Base-by-base conservation (phyloP, 257 asterid species). In the Solanum infundibuliforme region DNA sequence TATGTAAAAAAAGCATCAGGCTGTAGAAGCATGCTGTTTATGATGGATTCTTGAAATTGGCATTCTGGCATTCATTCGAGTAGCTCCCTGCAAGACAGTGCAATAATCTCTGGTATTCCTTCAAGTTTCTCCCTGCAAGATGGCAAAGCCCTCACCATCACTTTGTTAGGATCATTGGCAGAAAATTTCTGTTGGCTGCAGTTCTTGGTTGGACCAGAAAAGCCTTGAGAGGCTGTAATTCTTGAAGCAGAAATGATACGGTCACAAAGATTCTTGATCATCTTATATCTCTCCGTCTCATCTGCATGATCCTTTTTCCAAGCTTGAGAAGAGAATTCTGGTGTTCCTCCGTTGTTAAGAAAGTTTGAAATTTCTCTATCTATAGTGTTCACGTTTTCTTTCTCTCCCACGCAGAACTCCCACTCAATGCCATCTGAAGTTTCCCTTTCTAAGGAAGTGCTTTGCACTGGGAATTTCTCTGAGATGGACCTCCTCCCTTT, bases 231-330 rank as follows among this genome's bases (percentile, higher is more conserved):
- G 8, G 90, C 91, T 52, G 90, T 87, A 92, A 90, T 93, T 4
- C 98, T 90, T 89, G 92, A 89, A 90, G 91, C 91, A 20, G 97
- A 95, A 14, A 96, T 98, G 29, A 95, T 93, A 58, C 93, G 97
- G 81, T 95, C 98, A 86, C 98, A 91, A 6, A 96, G 94, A 83
- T 96, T 93, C 87, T 95, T 94, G 69, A 96, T 96, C 96, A 94
- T 94, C 34, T 94, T 94, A 83, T 93, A 95, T 83, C 98, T 74
- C 93, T 95, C 95, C 23, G 92, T 89, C 85, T 96, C 99, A 68
- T 93, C 99, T 60, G 93, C 96, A 6, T 82, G 83, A 29, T 91
- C 95, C 83, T 87, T 93, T 88, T 92, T 91, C 98, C 94, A 92
- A n/a, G 91, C 85, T 18, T 86, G 89, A 4, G 96, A 90, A n/a